These are phyloP conservation scores for Panaeolus papilionaceus DNA, from an alignment of 768 basidiomycete species.

Conservation along the genomic window DNA sequence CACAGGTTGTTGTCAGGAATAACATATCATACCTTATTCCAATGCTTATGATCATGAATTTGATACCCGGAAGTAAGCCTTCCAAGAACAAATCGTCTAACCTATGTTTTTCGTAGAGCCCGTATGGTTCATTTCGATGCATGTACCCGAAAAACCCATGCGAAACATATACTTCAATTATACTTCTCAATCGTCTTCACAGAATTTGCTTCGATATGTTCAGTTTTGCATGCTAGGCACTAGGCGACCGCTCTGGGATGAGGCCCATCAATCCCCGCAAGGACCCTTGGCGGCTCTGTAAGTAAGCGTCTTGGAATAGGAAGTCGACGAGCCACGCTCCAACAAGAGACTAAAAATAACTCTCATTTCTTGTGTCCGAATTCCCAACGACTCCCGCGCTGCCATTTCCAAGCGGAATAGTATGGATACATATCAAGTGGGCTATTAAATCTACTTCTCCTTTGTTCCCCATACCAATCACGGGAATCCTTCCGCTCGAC, in stretches of 20 bases:
- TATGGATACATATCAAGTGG: neutral
- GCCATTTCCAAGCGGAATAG: neutral
- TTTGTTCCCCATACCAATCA: neutral
- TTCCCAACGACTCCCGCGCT: neutral
- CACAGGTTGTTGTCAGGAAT: neutral
- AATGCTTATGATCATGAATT: neutral
- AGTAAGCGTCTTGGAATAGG: neutral
- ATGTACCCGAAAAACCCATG: too few relatives aligned
- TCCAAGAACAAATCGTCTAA: neutral
- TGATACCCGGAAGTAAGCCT: neutral
- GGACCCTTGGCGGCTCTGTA: neutral
- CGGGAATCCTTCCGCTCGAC: neutral
- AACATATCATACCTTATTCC: neutral
- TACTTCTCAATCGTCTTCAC: neutral
- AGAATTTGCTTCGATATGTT: neutral
- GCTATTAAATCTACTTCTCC: neutral
- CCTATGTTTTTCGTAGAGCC: neutral
- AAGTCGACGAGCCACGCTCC: neutral
- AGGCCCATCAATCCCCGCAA: neutral
- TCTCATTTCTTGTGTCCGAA: neutral
- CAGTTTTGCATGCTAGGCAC: neutral
- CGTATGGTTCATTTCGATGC: neutral
- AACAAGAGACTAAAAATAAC: neutral
- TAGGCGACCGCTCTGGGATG: neutral
- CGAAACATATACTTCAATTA: neutral